Base-by-base conservation (phyloP, 73 alveolate genomes). In the Durusdinium trenchii region DNA sequence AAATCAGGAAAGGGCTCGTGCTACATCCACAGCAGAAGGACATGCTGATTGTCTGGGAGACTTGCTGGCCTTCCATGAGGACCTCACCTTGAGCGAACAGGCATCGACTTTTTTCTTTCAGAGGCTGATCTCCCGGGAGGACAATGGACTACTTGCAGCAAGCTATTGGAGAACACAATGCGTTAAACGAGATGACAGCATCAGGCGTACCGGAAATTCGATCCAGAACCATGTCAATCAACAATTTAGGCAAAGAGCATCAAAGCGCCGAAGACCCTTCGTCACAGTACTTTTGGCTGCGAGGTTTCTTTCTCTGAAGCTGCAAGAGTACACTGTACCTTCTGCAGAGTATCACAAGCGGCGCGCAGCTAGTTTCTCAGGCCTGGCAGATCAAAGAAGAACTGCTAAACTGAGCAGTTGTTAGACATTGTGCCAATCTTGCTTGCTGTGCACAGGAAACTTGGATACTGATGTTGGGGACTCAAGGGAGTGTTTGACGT, bases 151-250 rank as follows among this genome's bases (percentile, higher is more conserved):
- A 12, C 50, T 71, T 47, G 92, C 98, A 6, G 98, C 93, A 18
- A 93, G 93, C 51, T 93, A 93, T 46, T 93, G 98, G 98, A 91
- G 82, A 3, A 57, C 98, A 30, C 98, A 93, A 40, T 93, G 98
- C 64, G 98, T 46, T 81, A 93, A 93, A 46, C 78, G 98, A 46
- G 98, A 93, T 42, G 98, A 93, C 98, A 93, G 98, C 92, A 93
- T 93, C 82, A 82, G 97, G 75, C 61, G 20, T 12, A 20, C 64
- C 9, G 20, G 64, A 9, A 9, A 54, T 54, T 9, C 64, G 20
- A 20, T 12, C 9, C 64, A 54, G 20, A n/a, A n/a, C n/a, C n/a
- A n/a, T n/a, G n/a, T n/a, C n/a, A n/a, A n/a, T n/a, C n/a, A n/a
- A n/a, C n/a, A n/a, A n/a, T n/a, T n/a, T n/a, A n/a, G n/a, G n/a